These are phyloP conservation scores for Lentinula guzmanii DNA, from an alignment of 768 basidiomycete genomes.

Conservation along the genomic window DNA sequence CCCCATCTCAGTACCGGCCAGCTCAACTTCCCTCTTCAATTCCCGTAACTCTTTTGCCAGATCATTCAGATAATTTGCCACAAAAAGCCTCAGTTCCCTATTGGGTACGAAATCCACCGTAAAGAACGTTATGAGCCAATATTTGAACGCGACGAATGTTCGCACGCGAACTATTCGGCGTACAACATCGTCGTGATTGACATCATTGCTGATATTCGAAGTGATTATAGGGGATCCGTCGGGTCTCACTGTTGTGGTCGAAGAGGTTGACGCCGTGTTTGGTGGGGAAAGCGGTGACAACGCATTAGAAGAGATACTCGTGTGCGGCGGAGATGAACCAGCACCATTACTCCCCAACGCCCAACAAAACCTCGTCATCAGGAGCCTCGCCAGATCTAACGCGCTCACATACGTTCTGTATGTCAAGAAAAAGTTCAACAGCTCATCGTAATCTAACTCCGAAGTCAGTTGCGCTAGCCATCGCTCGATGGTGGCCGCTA, in stretches of 20 bases:
- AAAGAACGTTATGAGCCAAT: slow-evolving; percentile 91
- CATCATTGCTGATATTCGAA: not conserved
- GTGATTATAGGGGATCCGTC: not conserved
- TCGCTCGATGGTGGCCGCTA: slow-evolving; percentile 89
- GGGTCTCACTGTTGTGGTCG: not conserved
- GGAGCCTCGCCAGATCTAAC: slow-evolving; percentile 72
- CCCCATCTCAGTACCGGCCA: not conserved
- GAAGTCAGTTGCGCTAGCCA: slow-evolving; percentile 91
- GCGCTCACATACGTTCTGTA: slow-evolving; percentile 82
- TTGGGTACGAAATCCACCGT: slow-evolving; percentile 82
- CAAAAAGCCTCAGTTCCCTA: slow-evolving; percentile 62
- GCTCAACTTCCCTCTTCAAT: slow-evolving; percentile 17
- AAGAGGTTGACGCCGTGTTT: not conserved
- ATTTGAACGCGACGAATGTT: slow-evolving; percentile 85
- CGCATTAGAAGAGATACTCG: not conserved
- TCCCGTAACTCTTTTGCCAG: slow-evolving; percentile 61
- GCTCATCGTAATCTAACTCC: slow-evolving; percentile 79
- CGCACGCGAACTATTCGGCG: slow-evolving; percentile 78
- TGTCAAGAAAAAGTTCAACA: slow-evolving; percentile 87
- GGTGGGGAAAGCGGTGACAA: not conserved
- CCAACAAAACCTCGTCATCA: slow-evolving; percentile 90
- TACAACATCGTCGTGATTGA: slow-evolving; percentile 56
- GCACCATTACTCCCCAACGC: slow-evolving; percentile 38
- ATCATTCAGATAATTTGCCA: slow-evolving; percentile 81
- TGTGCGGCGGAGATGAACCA: not conserved